Evolutionary conservation across 371 early-diverging fungal species (phyloP).

Genomic region (Actinomucor elegans): DNA sequence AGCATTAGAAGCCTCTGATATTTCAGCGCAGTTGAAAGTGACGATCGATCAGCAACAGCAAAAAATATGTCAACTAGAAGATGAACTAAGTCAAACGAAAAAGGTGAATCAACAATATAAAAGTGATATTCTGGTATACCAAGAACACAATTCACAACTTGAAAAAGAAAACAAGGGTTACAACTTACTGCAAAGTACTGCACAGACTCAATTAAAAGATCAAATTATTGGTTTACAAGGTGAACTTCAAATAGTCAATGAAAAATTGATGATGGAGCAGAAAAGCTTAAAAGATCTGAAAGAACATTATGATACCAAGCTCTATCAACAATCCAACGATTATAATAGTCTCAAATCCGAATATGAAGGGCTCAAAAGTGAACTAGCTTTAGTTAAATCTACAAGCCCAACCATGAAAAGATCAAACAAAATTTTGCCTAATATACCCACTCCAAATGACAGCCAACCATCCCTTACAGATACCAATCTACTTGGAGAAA

Average conservation of each 20-base stretch:
- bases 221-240: too few relatives aligned
- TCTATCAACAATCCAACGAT: background rate
- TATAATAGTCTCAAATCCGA: background rate
- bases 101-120: too few relatives aligned
- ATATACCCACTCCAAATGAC: background rate
- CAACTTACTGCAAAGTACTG: too few relatives aligned
- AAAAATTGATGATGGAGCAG: background rate
- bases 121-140: too few relatives aligned
- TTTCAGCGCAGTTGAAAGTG: too few relatives aligned
- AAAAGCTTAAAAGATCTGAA: background rate
- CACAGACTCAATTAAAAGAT: too few relatives aligned
- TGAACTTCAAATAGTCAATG: too few relatives aligned
- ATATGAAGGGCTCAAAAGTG: background rate
- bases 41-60: too few relatives aligned
- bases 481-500: background rate
- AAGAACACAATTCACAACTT: background rate
- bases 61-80: too few relatives aligned
- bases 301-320: background rate
- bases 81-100: too few relatives aligned
- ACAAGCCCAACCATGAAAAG: background rate
- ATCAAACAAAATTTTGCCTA: slow-evolving; percentile 3
- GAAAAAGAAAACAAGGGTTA: background rate
- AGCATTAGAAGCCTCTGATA: too few relatives aligned
- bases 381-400: background rate
- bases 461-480: background rate